Conservation (phyloP, 139 green algal species). For the Trebouxia sp. region DNA sequence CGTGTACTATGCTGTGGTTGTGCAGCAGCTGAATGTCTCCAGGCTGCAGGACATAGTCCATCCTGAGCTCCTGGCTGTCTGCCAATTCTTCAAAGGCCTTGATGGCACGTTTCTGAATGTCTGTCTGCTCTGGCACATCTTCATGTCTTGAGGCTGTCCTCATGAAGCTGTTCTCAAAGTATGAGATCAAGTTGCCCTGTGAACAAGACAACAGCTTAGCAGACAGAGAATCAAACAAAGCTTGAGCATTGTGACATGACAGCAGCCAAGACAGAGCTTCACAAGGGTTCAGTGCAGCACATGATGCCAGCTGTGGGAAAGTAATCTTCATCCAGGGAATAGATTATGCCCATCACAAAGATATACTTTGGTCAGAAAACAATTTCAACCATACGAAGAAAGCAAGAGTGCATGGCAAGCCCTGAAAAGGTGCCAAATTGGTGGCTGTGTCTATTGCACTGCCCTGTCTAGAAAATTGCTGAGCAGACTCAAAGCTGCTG, state of each 20-base stretch:
- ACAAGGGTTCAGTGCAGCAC: no score
- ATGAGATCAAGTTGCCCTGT: slow-evolving; percentile 13
- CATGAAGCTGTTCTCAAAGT: slow-evolving; percentile 32
- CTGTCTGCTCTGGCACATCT: slow-evolving; percentile 47
- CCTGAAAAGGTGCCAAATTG: not conserved
- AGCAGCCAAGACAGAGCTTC: no score
- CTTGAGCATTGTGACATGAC: no score
- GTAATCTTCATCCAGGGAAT: no score
- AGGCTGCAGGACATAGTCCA: slow-evolving; percentile 65
- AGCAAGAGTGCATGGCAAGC: no score
- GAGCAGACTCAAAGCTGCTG: not conserved
- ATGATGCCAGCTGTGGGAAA: no score
- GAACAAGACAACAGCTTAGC: not conserved
- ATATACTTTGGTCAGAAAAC: no score
- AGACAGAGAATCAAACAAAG: no score
- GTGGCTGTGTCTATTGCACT: not conserved
- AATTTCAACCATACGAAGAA: no score
- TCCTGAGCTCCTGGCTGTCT: slow-evolving; percentile 46
- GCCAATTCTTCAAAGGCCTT: slow-evolving; percentile 44
- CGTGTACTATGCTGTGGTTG: slow-evolving; percentile 70
- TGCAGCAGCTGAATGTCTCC: slow-evolving; percentile 72
- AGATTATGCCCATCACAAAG: no score
- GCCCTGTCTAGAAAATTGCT: not conserved
- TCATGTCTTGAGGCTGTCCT: slow-evolving; percentile 34
- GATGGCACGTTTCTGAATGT: slow-evolving; percentile 42